Evolutionary conservation across 202 grass and related monocot species (phyloP), one percentile per base, ranked within the genome.

Genomic region (Sporobolus alterniflorus): DNA sequence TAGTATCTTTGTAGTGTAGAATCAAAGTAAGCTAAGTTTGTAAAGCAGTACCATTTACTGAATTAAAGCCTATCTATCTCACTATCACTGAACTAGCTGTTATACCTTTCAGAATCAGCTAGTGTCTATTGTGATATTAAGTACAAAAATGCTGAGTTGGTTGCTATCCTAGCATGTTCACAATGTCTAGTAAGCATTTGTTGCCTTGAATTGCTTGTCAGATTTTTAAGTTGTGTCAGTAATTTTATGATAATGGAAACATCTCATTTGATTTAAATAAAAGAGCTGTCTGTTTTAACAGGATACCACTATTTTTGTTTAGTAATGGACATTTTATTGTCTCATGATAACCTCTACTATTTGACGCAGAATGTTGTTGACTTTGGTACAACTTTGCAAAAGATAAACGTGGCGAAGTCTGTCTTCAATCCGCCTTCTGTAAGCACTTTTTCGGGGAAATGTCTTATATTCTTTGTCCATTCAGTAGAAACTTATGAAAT

Each of bases 351-450:
- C 78, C 61, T 49, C 17, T 84, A 39, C 39, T 78, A 49, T 63
- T 64, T 81, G 41, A 71, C 84, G 76, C 83, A 98, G 96, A 96
- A 96, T 74, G 47, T 47, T 18, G 71, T 88, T 72, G 87, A 90
- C 89, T 98, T 94, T 85, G 93, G 89, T 65, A 78, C 77, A 47
- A 17, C 72, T n/a, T 71, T 94, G 80, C 65, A 87, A 83, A 98
- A 92, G 83, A 92, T 96, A 62, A 69, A 85, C 5, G 52, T 98
- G 54, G 59, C 46, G 25, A 96, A 92, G 78, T 83, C 87, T 71
- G 66, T 86, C 71, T 94, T 98, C 33, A 75, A 67, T 62, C 92
- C 94, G 70, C 86, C 92, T 74, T 63, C 80, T 81, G 89, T 92
- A 79, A 92, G 92, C 81, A 72, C 10, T 64, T 88, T 79, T 73